These are phyloP conservation scores for Claviceps humidiphila DNA, from an alignment of 2,329 filamentous ascomycete species.

Conservation along the genomic window DNA sequence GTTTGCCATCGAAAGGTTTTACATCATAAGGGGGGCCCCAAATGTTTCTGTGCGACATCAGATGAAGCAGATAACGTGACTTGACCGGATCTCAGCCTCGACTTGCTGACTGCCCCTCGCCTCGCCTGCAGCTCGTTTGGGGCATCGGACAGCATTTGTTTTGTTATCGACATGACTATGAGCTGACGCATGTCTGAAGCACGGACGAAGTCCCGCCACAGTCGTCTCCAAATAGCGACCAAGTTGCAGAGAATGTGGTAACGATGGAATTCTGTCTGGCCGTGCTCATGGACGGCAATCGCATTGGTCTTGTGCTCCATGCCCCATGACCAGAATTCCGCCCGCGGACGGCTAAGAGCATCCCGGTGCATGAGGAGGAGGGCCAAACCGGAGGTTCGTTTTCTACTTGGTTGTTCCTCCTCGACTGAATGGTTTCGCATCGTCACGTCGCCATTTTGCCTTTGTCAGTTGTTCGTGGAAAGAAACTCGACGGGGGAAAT, in stretches of 20 bases:
- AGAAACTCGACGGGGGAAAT: not conserved
- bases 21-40: not conserved
- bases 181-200: not conserved
- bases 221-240: not conserved
- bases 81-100: not conserved
- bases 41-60: not conserved
- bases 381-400: not conserved
- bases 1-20: not conserved
- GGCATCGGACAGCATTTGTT: not conserved
- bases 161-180: not conserved
- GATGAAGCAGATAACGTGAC: not conserved
- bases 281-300: not conserved
- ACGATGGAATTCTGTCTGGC: not conserved
- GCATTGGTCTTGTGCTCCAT: not conserved
- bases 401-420: not conserved
- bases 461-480: not conserved
- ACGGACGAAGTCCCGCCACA: not conserved
- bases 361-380: conserved; percentile 1
- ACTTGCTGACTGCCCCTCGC: no score
- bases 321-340: not conserved
- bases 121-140: not conserved
- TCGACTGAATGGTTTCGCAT: not conserved
- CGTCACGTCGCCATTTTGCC: not conserved
- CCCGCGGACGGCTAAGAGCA: conserved; percentile 4
- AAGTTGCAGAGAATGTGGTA: not conserved